Base-by-base conservation (phyloP, 768 basidiomycete species). In the Phaeolepiota aurea region DNA sequence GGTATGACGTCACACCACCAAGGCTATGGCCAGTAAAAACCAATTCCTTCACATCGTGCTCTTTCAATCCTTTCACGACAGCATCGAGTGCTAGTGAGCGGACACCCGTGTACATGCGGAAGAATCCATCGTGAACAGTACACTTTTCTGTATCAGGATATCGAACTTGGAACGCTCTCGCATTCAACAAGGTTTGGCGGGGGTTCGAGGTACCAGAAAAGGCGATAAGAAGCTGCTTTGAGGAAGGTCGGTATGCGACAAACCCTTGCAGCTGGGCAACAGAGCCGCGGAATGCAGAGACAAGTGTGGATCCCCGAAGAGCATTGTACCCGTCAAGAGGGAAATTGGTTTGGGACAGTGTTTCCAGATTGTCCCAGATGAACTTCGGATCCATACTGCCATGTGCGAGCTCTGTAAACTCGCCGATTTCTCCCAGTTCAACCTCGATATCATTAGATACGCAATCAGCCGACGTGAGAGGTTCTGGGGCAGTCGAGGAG, bases 1-100 rank as follows among this genome's bases (percentile, higher is more conserved):
- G 48, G 42, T 63, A 64, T 14, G 57, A 50, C 20, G 69, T 40
- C 2, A 62, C 59, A 3, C 49, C 65, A 25, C 70, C 70, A 56
- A 70, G 57, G 25, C 64, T 66, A 47, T 72, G 70, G 1, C 67
- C 69, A 2, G 65, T 65, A 11, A 68, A 37, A 1, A 69, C 57
- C 4, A 69, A 23, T 43, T 64, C 62, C 16, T 42, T 46, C 20
- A 51, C 50, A 5, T 49, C 53, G 14, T 64, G 47, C 42, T 58
- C 50, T n/a, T 47, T 20, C 10, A 35, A 35, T 7, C 57, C 61
- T 34, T 55, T 50, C 13, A 49, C 41, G 5, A 69, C 40, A 2
- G 49, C 58, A 9, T 57, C 54, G 9, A 62, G 36, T 1, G 55
- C 63, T 7, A 40, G 30, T 0, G 33, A 14, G 33, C 49, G 45